Evolutionary conservation across 192 early-diverging fungal genomes (phyloP).

Genomic region (Phycomyces nitens): DNA sequence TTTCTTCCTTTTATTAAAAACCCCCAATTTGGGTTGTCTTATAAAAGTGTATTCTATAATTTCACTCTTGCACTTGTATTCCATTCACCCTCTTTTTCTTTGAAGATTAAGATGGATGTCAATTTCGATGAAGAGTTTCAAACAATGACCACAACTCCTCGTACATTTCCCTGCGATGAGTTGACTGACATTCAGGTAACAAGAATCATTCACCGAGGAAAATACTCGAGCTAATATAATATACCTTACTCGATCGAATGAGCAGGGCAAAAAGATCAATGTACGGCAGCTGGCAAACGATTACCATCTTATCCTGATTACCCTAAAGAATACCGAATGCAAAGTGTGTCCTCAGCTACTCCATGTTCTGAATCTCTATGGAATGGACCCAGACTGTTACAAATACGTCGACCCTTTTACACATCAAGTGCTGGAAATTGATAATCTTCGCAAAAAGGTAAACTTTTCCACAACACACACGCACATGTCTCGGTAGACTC

Average conservation of each 20-base stretch:
- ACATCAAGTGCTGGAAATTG: constrained; percentile 11
- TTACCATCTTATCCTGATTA: constrained; percentile 32
- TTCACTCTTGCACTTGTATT: neutral
- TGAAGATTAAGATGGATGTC: neutral
- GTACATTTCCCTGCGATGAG: constrained; percentile 17
- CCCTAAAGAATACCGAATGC: constrained; percentile 22
- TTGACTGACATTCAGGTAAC: constrained; percentile 27
- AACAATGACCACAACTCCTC: constrained; percentile 29
- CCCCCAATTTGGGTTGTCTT: constrained; percentile 5
- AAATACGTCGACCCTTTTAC: constrained; percentile 32
- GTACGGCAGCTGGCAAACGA: constrained; percentile 17
- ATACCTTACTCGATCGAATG: neutral
- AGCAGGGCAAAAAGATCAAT: constrained; percentile 26
- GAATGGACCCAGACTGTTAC: constrained; percentile 11
- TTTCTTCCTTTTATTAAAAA: constrained; percentile 4
- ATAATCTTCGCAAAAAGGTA: constrained; percentile 26
- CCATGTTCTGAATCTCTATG: constrained; percentile 31
- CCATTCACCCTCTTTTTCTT: neutral
- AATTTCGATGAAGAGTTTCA: constrained; percentile 22
- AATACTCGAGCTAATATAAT: neutral
- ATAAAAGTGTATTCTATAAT: neutral
- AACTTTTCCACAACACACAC: neutral
- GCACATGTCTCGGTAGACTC: neutral
- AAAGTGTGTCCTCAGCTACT: constrained; percentile 30
- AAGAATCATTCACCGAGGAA: neutral